These are phyloP conservation scores for Arabidopsis lyrata DNA, from an alignment of 441 rosid genomes.

Conservation along the genomic window DNA sequence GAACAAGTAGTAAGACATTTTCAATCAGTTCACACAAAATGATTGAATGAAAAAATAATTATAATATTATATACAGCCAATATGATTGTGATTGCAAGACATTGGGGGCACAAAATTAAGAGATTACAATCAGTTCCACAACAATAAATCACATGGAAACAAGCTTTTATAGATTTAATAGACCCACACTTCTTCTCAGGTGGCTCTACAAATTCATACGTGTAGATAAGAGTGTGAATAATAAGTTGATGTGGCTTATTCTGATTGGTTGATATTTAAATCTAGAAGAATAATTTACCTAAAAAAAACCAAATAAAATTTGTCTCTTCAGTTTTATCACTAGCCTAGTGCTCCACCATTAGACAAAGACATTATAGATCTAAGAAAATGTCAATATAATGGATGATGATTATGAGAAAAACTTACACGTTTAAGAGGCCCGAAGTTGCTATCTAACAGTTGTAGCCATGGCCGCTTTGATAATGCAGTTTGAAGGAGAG, in stretches of 20 bases:
- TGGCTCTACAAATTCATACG: not conserved
- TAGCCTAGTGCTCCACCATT: conserved; percentile 11
- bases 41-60: not conserved
- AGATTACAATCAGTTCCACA: not conserved
- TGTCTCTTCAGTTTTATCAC: conserved; percentile 12
- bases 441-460: not conserved
- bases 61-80: not conserved
- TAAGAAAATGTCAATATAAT: not conserved
- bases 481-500: conserved; percentile 57
- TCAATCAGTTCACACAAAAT: not conserved
- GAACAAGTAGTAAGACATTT: not conserved
- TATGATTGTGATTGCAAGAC: not conserved
- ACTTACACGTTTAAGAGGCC: not conserved
- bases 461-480: conserved; percentile 44
- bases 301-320: not conserved
- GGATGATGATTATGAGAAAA: not conserved
- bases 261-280: not conserved
- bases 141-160: not conserved
- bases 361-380: not conserved
- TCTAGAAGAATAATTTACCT: not conserved
- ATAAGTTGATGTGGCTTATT: not conserved
- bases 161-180: not conserved
- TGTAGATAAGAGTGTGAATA: not conserved
- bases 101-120: not conserved
- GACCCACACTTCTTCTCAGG: not conserved